Base-by-base conservation (phyloP, 306 rosid species). In the Sophora flavescens region DNA sequence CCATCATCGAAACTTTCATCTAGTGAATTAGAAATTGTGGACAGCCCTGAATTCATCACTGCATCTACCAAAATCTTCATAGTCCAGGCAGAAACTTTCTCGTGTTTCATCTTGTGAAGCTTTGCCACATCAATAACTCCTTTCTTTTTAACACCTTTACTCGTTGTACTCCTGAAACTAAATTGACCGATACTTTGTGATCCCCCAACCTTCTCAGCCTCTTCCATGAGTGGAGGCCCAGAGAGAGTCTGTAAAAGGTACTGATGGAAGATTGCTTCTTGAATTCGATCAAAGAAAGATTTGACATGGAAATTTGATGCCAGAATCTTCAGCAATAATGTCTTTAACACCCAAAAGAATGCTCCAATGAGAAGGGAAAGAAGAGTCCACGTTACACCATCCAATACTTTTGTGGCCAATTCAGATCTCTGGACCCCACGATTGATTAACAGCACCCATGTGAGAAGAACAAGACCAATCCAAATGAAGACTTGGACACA, bases 31-130 rank as follows among this genome's bases (percentile, higher is more conserved):
- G 97, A 92, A 68, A 95, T 83, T 5, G 98, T 91, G 59, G 97
- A 86, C 44, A 95, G 83, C 77, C 97, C 88, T n/a, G 97, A 92
- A 81, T 80, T 89, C 17, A 84, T 64, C 81, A 92, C 90, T 45
- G 93, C 98, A 63, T 96, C 97, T 38, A 92, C 86, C 88, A 96
- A 81, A 47, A 81, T 86, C 87, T 96, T 96, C 98, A 96, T 92
- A 6, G 97, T 96, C 98, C 99, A 92, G 5, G 99, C 92, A 6
- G 97, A 91, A 77, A 96, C 97, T 79, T 89, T 95, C 68, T 89
- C 98, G 58, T 86, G 93, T 79, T 92, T 96, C 88, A 96, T 88
- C 83, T 71, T 67, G 45, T 91, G 96, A 79, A 96, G 86, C 84
- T 85, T 86, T 18, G 85, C 88, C 82, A 96, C 81, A 73, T 96